Percentiles rank a stretch among this genome's conserved stretches.
Conservation (phyloP, 2,329 filamentous ascomycete genomes). For the Colletotrichum salicis region DNA sequence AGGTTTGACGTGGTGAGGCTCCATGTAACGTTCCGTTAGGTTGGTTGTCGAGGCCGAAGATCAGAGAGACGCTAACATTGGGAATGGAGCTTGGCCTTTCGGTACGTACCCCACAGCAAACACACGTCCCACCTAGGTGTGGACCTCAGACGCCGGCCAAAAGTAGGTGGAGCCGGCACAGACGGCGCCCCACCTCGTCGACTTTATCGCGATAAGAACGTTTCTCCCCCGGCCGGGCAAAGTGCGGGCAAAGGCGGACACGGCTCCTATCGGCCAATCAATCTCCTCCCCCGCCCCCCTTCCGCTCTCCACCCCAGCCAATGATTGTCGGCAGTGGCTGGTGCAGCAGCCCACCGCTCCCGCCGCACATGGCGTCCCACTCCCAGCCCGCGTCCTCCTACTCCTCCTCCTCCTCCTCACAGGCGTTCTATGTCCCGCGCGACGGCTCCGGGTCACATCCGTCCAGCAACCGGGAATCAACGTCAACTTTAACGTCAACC, state of each 20-base stretch:
- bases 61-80: conserved; percentile 27
- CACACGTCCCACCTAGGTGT: neutral
- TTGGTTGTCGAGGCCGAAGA: conserved; percentile 29
- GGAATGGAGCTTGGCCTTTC: conserved; percentile 9
- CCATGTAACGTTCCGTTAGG: conserved; percentile 36
- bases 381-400: conserved; percentile 15
- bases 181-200: neutral
- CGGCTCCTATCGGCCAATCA: conserved; percentile 16
- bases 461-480: conserved; percentile 25
- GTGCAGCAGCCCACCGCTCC: conserved; percentile 20
- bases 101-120: conserved; percentile 6
- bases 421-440: conserved; percentile 1
- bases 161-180: neutral
- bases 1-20: conserved; percentile 35
- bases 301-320: conserved; percentile 3
- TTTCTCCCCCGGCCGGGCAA: neutral
- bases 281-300: neutral
- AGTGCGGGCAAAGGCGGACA: neutral
- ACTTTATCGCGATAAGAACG: neutral
- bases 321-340: conserved; percentile 10
- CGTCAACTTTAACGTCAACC: conserved; percentile 18
- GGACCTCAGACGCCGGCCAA: neutral
- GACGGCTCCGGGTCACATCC: conserved; percentile 17
- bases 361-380: conserved; percentile 30
- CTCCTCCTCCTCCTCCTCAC: neutral